These are phyloP conservation scores for Trypanosoma avium DNA, from an alignment of 208 protist species.

Conservation along the genomic window DNA sequence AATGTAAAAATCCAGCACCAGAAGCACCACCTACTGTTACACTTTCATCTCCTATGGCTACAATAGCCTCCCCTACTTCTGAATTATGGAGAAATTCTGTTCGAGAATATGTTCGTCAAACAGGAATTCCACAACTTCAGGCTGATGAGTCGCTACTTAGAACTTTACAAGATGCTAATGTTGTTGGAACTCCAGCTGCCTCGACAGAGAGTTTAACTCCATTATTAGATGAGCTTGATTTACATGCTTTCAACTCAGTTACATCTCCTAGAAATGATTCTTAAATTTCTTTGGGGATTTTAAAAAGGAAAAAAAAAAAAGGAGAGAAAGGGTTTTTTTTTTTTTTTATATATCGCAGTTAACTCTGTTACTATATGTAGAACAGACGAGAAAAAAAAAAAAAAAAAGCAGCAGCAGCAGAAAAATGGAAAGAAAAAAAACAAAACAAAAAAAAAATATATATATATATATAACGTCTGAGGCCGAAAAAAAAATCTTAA, in stretches of 20 bases:
- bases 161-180: constrained; percentile 74
- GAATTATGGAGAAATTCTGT: constrained; percentile 80
- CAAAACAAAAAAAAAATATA: neutral
- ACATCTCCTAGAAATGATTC: constrained; percentile 37
- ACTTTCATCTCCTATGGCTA: constrained; percentile 33
- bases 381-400: neutral
- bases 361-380: constrained; percentile 1
- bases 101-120: constrained; percentile 79
- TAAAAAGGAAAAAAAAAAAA: too few species aligned
- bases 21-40: constrained; percentile 31
- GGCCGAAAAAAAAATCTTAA: neutral
- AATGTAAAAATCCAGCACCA: constrained; percentile 18
- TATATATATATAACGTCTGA: neutral
- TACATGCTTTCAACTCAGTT: constrained; percentile 67
- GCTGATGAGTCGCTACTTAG: constrained; percentile 79
- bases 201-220: constrained; percentile 79
- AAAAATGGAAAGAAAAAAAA: neutral
- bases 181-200: constrained; percentile 57
- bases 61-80: constrained; percentile 56
- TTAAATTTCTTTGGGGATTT: neutral
- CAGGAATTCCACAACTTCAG: constrained; percentile 70
- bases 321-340: too few species aligned
- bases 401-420: neutral
- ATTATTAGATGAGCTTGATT: constrained; percentile 71
- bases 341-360: constrained; percentile 6